These are phyloP conservation scores for Astragalus membranaceus DNA, from an alignment of 306 rosid species.

Conservation along the genomic window DNA sequence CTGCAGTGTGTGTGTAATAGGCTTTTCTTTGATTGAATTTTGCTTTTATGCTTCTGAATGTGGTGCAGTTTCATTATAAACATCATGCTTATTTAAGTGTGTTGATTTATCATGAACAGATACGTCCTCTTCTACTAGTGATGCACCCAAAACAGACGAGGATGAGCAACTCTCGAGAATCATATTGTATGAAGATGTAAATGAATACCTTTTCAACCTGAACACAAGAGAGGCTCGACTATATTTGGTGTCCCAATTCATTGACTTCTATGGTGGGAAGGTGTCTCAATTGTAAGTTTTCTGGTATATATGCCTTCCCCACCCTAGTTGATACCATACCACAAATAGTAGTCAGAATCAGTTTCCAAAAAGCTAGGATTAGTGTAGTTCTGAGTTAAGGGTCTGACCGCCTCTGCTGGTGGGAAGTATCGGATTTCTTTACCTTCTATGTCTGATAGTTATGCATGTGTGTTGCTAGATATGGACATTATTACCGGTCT, in stretches of 20 bases:
- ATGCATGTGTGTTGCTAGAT: conserved; percentile 2
- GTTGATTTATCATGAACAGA: conserved; percentile 41
- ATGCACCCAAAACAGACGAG: conserved; percentile 41
- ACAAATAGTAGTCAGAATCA: not conserved
- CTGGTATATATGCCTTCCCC: conserved; percentile 9
- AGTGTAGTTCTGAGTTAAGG: not conserved
- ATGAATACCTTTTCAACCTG: conserved; percentile 74
- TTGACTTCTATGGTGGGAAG: conserved; percentile 85
- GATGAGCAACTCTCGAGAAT: conserved; percentile 70
- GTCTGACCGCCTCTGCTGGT: not conserved
- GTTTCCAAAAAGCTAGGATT: conserved; percentile 4
- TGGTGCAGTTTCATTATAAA: not conserved
- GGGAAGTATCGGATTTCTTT: not conserved
- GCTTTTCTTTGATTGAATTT: conserved; percentile 9
- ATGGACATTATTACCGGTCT: not conserved
- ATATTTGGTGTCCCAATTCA: conserved; percentile 60
- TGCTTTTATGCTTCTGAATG: not conserved
- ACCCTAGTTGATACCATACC: not conserved
- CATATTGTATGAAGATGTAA: conserved; percentile 78
- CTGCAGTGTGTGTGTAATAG: not conserved
- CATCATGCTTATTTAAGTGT: not conserved
- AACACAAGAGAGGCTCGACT: conserved; percentile 68
- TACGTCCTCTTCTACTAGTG: conserved; percentile 26
- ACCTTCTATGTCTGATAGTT: not conserved
- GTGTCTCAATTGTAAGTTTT: conserved; percentile 61